phyloP scores from a whole-genome alignment of 208 protist genomes.

The Naegleria lovaniensis region DNA sequence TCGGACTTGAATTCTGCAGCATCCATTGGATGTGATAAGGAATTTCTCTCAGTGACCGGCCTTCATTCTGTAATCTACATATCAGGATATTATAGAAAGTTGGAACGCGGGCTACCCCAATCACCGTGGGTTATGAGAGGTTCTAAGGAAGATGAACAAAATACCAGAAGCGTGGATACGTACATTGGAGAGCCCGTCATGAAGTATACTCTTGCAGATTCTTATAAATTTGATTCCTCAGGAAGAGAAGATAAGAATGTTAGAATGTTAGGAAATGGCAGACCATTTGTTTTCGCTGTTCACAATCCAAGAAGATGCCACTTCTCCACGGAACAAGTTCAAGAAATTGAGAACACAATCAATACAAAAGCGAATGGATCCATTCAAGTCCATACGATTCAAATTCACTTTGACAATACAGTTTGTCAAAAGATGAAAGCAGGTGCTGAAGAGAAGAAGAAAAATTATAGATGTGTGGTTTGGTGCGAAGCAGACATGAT shows the following conservation, averaged over 20 bases:
- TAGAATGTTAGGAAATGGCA: slow-evolving; percentile 80
- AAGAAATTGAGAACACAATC: slow-evolving; percentile 45
- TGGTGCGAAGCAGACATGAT: slow-evolving; percentile 63
- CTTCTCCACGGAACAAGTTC: slow-evolving; percentile 55
- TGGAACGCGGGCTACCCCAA: slow-evolving; percentile 3
- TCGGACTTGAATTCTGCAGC: background rate
- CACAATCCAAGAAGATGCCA: slow-evolving; percentile 57
- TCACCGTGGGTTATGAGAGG: slow-evolving; percentile 7
- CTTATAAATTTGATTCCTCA: slow-evolving; percentile 67
- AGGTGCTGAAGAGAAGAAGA: slow-evolving; percentile 71
- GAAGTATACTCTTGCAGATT: background rate
- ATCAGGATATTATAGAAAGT: background rate
- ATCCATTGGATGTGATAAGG: background rate
- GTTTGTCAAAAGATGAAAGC: slow-evolving; percentile 43
- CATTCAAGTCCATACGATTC: slow-evolving; percentile 46
- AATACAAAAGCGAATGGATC: slow-evolving; percentile 61
- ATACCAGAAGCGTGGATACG: background rate
- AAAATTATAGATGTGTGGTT: slow-evolving; percentile 73
- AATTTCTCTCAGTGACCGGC: background rate
- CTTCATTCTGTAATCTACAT: background rate
- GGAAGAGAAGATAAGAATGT: slow-evolving; percentile 89
- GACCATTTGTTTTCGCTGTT: slow-evolving; percentile 83
- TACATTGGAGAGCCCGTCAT: background rate
- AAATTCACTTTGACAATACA: background rate
- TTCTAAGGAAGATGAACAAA: background rate